Evolutionary conservation across 1,284 basidiomycete genomes (phyloP).

Genomic region (Ustilago shanxiensis): DNA sequence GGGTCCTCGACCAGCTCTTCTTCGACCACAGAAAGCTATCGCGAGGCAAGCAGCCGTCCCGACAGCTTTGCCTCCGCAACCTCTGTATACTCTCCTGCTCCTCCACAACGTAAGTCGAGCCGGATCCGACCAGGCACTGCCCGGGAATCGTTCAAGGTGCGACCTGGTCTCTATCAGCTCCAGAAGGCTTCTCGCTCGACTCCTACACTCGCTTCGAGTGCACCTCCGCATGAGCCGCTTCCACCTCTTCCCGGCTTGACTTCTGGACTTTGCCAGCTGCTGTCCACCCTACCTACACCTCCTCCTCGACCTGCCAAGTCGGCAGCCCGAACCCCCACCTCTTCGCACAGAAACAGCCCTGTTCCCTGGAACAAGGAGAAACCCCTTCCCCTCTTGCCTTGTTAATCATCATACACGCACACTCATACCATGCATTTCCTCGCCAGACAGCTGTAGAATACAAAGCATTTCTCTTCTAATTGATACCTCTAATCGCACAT

Average conservation of each 20-base stretch:
- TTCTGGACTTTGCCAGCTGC: constrained; percentile 9
- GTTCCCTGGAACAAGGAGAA: constrained; percentile 18
- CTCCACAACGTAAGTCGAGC: not conserved
- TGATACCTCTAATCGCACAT: not conserved
- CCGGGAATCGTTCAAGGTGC: not conserved
- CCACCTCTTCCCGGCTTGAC: constrained; percentile 33
- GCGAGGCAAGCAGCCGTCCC: constrained; percentile 18
- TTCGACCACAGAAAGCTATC: constrained; percentile 9
- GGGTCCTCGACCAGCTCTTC: constrained; percentile 22
- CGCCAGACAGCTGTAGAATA: not conserved
- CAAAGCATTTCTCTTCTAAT: not conserved
- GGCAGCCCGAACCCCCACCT: constrained; percentile 18
- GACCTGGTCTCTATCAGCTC: constrained; percentile 16
- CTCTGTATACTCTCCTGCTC: constrained; percentile 5
- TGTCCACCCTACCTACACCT: not conserved
- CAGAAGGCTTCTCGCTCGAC: constrained; percentile 19
- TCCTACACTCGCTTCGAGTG: constrained; percentile 20
- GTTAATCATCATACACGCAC: constrained; percentile 15
- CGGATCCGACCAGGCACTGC: constrained; percentile 19
- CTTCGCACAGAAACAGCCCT: constrained; percentile 25
- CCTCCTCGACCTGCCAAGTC: constrained; percentile 29
- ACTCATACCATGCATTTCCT: not conserved
- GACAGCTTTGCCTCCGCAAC: constrained; percentile 26
- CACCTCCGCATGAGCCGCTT: constrained; percentile 27
- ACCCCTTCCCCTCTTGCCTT: constrained; percentile 22